Base-by-base conservation (phyloP, 2,329 filamentous ascomycete genomes). In the Arthrobotrys iridis region DNA sequence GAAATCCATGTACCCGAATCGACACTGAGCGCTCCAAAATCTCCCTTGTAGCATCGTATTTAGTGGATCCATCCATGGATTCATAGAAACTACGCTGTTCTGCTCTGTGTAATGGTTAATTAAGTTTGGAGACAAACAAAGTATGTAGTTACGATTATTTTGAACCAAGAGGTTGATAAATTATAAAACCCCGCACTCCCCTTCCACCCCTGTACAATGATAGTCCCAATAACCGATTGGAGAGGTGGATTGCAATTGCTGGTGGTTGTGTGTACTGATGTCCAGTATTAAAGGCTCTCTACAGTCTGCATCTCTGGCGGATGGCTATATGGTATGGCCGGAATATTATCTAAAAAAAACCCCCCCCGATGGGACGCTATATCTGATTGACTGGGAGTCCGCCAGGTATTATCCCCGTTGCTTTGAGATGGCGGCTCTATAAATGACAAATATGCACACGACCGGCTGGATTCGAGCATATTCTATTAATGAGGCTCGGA, bases 311-410 rank as follows among this genome's bases (percentile, higher is more conserved):
- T 59, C 20, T 3, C 45, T n/a, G n/a, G n/a, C 4, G 55, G 55
- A n/a, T n/a, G n/a, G n/a, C n/a, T 30, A 59, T 4, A 28, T 22
- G 4, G 24, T 45, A 59, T 45, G 20, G 35, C 55, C 58, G 41
- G 4, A 63, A 63, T 30, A 63, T 50, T 10, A 28, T 63, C 11
- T 26, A n/a, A 30, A 50, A 48, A 48, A n/a, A n/a, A n/a, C n/a
- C n/a, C n/a, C n/a, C n/a, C n/a, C 24, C 58, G 40, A 48, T 26
- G 26, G 58, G 7, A 48, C 26, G 18, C 10, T 63, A 20, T 63
- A 43, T 10, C 58, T 63, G 15, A 35, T 63, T 20, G 28, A 63
- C 30, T 63, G 15, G 41, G 41, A 63, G 15, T 15, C 11, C 15
- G 26, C 41, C 3, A 41, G 58, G 18, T 63, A 50, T 8, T 63